These are phyloP conservation scores for Rhizopus arrhizus DNA, from an alignment of 371 early-diverging fungal species.

Conservation along the genomic window DNA sequence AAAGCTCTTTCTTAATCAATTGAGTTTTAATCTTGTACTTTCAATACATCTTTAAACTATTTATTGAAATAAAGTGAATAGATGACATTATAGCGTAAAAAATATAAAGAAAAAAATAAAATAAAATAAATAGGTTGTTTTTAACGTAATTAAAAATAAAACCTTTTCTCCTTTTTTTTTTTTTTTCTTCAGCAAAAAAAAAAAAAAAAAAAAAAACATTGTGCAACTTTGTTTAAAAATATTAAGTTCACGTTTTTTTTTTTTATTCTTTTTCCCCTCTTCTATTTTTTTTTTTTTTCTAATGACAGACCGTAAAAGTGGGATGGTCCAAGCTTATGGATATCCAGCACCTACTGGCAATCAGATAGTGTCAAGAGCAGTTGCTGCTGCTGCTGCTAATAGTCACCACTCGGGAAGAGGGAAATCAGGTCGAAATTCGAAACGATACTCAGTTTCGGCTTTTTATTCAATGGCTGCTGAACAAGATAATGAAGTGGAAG, in stretches of 20 bases:
- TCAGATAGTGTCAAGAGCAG: conserved; percentile 47
- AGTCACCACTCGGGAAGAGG: conserved; percentile 34
- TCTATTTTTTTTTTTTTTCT: neutral
- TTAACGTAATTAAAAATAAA: no score
- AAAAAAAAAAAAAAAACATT: no score
- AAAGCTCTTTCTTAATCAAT: no score
- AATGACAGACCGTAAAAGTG: conserved; percentile 42
- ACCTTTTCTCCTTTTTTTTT: no score
- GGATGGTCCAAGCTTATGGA: conserved; percentile 53
- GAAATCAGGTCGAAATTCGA: conserved; percentile 42
- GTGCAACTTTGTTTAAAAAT: no score
- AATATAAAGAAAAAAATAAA: no score
- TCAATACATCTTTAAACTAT: no score
- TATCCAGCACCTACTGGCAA: conserved; percentile 30
- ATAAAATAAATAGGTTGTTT: no score
- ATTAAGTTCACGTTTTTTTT: neutral
- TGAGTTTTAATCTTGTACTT: no score
- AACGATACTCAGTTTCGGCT: conserved; percentile 87
- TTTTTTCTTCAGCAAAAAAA: no score
- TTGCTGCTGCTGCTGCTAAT: conserved; percentile 54
- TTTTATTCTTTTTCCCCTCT: neutral
- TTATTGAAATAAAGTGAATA: no score
- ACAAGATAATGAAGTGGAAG: conserved; percentile 92
- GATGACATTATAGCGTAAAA: no score
- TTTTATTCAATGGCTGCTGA: conserved; percentile 95